Conservation (phyloP, 2,329 filamentous ascomycete genomes). For the Lecanicillium sp. region DNA sequence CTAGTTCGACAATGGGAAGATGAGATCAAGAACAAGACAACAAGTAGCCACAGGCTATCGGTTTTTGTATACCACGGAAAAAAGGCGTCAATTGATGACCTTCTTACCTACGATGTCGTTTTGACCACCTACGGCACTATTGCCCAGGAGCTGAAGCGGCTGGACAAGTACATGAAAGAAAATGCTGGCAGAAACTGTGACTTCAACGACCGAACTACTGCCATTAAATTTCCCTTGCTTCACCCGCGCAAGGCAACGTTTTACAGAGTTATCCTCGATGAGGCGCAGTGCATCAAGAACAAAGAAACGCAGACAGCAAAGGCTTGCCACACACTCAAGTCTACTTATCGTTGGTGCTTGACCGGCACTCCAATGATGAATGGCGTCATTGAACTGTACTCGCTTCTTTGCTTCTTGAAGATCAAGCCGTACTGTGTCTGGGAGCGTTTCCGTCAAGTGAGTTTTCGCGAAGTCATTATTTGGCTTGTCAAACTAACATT, state of each 20-base stretch:
- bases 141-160: slow-evolving; percentile 51
- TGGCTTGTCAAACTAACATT: background rate
- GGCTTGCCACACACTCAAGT: slow-evolving; percentile 57
- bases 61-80: slow-evolving; percentile 66
- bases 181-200: slow-evolving; percentile 31
- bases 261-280: slow-evolving; percentile 76
- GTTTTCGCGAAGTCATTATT: slow-evolving; percentile 16
- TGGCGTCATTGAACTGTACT: slow-evolving; percentile 67
- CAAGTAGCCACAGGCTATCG: slow-evolving; percentile 47
- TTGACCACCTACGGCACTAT: slow-evolving; percentile 85
- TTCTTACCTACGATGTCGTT: slow-evolving; percentile 66
- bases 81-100: slow-evolving; percentile 51
- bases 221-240: slow-evolving; percentile 46
- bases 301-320: slow-evolving; percentile 63
- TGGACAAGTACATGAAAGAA: slow-evolving; percentile 44
- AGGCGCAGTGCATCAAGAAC: slow-evolving; percentile 80
- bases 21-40: slow-evolving; percentile 67
- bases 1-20: slow-evolving; percentile 78
- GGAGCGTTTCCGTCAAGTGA: slow-evolving; percentile 51
- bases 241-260: slow-evolving; percentile 55
- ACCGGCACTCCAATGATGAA: slow-evolving; percentile 91
- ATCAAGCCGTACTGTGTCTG: slow-evolving; percentile 67
- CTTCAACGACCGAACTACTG: slow-evolving; percentile 27
- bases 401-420: slow-evolving; percentile 67
- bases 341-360: slow-evolving; percentile 70